phyloP scores from a whole-genome alignment of 768 basidiomycete genomes.

The Imleria badia region DNA sequence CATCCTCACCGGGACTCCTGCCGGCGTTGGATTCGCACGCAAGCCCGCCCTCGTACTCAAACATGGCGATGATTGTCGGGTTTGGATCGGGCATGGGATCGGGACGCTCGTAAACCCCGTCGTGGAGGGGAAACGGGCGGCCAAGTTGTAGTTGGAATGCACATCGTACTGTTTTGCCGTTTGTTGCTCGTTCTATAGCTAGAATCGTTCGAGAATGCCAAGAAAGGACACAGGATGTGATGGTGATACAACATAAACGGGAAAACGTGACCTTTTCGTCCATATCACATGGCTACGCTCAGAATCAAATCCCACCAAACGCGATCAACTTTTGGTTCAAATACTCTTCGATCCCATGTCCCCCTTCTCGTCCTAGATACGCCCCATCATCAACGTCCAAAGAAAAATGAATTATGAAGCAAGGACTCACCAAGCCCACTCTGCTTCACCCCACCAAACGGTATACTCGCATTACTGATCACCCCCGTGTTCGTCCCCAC shows the following conservation, averaged over 20 bases:
- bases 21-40: constrained; percentile 78
- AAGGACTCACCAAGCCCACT: constrained; percentile 60
- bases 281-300: background rate
- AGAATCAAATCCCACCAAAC: constrained; percentile 63
- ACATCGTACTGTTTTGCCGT: background rate
- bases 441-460: constrained; percentile 92
- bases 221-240: background rate
- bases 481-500: constrained; percentile 82
- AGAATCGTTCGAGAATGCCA: background rate
- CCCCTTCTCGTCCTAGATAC: constrained; percentile 76
- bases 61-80: constrained; percentile 68
- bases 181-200: background rate
- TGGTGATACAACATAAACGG: background rate
- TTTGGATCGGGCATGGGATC: constrained; percentile 70
- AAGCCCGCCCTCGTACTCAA: constrained; percentile 70
- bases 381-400: background rate
- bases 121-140: constrained; percentile 44
- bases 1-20: constrained; percentile 82
- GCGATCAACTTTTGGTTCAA: constrained; percentile 79
- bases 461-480: constrained; percentile 76
- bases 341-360: constrained; percentile 89
- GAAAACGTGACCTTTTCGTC: background rate
- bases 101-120: constrained; percentile 81
- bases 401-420: background rate
- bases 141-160: constrained; percentile 42